phyloP scores from a whole-genome alignment of 2,329 filamentous ascomycete genomes.

The Knufia petricola region DNA sequence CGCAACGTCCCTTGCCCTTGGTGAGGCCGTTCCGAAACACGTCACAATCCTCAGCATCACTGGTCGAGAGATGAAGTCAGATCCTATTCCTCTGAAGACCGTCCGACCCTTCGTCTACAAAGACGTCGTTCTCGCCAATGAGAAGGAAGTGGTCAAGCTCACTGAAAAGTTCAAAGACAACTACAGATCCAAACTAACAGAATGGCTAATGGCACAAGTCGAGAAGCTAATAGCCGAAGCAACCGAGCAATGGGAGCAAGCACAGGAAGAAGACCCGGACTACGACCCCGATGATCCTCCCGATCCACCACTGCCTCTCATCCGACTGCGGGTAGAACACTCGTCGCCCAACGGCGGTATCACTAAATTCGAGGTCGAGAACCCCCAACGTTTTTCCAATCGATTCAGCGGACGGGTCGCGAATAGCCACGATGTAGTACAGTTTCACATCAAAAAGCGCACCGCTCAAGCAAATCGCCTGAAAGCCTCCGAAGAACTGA shows the following conservation, averaged over 20 bases:
- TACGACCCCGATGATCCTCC: slow-evolving; percentile 40
- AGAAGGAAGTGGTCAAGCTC: slow-evolving; percentile 65
- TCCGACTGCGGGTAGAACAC: slow-evolving; percentile 85
- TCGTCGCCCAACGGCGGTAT: slow-evolving; percentile 68
- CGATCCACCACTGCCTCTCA: slow-evolving; percentile 61
- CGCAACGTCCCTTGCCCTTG: slow-evolving; percentile 80
- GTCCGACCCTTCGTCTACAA: slow-evolving; percentile 84
- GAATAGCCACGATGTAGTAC: slow-evolving; percentile 86
- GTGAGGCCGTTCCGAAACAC: slow-evolving; percentile 84
- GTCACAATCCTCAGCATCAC: slow-evolving; percentile 77
- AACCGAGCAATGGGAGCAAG: slow-evolving; percentile 65
- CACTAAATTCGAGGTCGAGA: slow-evolving; percentile 72
- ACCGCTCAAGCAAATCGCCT: slow-evolving; percentile 30
- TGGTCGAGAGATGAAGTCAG: slow-evolving; percentile 68
- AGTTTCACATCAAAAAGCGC: slow-evolving; percentile 86
- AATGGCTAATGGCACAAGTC: slow-evolving; percentile 65
- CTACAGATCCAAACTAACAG: slow-evolving; percentile 71
- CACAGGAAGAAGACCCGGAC: slow-evolving; percentile 56
- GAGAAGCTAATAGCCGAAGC: slow-evolving; percentile 82
- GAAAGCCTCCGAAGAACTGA: slow-evolving; percentile 43
- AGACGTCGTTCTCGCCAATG: slow-evolving; percentile 68
- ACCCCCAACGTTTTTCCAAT: slow-evolving; percentile 92
- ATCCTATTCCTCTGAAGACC: slow-evolving; percentile 73
- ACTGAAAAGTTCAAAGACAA: slow-evolving; percentile 66
- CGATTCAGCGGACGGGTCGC: slow-evolving; percentile 83